Evolutionary conservation across 805 yeast species (phyloP).

Genomic region (Kuraishia hungarica): DNA sequence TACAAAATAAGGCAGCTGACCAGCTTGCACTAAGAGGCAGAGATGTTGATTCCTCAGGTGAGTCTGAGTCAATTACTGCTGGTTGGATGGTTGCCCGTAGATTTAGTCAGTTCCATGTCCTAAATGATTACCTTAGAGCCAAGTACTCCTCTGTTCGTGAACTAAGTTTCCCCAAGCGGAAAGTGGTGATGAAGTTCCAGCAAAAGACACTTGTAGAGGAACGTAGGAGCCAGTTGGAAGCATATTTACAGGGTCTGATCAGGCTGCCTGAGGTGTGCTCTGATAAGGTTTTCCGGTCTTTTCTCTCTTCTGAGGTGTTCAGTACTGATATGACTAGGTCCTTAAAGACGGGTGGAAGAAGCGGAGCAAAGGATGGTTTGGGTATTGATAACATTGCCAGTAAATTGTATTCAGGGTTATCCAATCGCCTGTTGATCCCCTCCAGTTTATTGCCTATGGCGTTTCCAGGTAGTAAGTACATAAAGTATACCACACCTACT

Average conservation of each 20-base stretch:
- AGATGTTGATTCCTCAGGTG: too few relatives aligned
- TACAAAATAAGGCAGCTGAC: conserved; percentile 6
- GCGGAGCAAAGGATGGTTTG: conserved; percentile 1
- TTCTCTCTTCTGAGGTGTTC: conserved; percentile 67
- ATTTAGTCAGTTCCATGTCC: conserved; percentile 71
- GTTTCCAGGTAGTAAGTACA: background rate
- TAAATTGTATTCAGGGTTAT: conserved; percentile 21
- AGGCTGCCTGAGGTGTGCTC: conserved; percentile 63
- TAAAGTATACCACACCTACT: background rate
- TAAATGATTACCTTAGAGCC: conserved; percentile 55
- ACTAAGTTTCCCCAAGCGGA: conserved; percentile 50
- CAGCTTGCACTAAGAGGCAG: too few relatives aligned
- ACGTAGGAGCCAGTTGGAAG: conserved; percentile 52
- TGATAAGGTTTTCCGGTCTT: conserved; percentile 62
- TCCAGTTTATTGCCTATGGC: background rate
- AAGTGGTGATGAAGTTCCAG: conserved; percentile 66
- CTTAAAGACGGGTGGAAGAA: background rate
- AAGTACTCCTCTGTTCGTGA: conserved; percentile 40
- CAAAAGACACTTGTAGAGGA: conserved; percentile 53
- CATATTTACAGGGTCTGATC: conserved; percentile 50
- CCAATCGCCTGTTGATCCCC: conserved; percentile 1
- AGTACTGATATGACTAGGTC: conserved; percentile 16
- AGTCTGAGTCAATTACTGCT: conserved; percentile 34
- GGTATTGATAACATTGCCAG: conserved; percentile 25
- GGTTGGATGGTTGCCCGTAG: conserved; percentile 91